A percentile compares a stretch with the other conserved stretches of the same genome.
Conservation (phyloP, 1,139 yeast species). For the Zygoascus sp. region DNA sequence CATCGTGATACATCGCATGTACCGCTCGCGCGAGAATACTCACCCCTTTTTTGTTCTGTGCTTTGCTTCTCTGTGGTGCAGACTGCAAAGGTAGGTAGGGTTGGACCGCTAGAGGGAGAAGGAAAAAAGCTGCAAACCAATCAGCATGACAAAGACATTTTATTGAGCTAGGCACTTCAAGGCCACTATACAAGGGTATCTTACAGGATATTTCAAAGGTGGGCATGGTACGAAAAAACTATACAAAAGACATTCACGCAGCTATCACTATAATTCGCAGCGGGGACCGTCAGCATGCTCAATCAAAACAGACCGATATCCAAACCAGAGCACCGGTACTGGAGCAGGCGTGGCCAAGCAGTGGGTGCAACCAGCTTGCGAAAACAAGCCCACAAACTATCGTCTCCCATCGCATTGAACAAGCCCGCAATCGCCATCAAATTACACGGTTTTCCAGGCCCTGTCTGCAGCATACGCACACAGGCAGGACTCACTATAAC, state of each 20-base stretch:
- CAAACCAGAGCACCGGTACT: no score
- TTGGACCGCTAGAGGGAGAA: not conserved
- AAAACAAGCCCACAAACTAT: not conserved
- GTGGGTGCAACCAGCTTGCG: no score
- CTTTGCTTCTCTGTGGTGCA: no score
- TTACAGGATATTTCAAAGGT: not conserved
- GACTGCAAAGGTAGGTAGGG: not conserved
- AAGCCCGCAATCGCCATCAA: not conserved
- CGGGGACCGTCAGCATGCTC: no score
- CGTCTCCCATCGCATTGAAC: not conserved
- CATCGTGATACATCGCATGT: no score
- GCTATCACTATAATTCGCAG: not conserved
- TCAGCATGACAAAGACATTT: not conserved
- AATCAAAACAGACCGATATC: no score
- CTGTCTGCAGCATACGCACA: no score
- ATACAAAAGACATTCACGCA: not conserved
- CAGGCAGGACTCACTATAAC: no score
- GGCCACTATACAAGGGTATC: not conserved
- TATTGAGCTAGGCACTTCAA: not conserved
- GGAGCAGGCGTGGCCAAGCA: no score
- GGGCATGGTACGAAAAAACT: not conserved
- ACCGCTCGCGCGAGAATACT: no score
- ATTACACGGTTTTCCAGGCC: no score
- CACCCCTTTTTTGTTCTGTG: no score
- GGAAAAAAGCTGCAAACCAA: conserved; percentile 1